Evolutionary conservation across 345 rosid species (phyloP), one percentile per base, ranked within the genome.

Genomic region (Aurinia saxatilis): DNA sequence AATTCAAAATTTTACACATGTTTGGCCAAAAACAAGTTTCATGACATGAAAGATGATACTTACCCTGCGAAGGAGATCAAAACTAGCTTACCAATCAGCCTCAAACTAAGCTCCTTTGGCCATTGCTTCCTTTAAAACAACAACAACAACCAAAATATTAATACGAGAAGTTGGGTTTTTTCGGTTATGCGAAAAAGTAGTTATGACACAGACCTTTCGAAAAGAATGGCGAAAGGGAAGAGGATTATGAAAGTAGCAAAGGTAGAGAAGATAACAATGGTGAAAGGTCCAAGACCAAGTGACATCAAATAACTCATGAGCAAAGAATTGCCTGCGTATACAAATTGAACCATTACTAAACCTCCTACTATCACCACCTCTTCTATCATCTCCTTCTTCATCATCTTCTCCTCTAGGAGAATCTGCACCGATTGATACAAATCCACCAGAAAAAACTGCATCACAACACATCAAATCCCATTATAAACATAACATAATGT

Each of bases 1-100:
- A n/a, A n/a, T 57, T 18, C n/a, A 47, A 40, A 33, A 48, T 33
- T 54, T 16, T 11, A 29, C 1, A 46, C n/a, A 3, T 34, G 15
- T 23, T 38, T 10, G 2, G 29, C 9, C 6, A 12, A 11, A 13
- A 15, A 13, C 0, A 30, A 19, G 14, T 18, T 21, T 21, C 25
- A 53, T n/a, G 8, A 17, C 1, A 66, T 37, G 34, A 44, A 73
- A 33, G 33, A 47, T 31, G 29, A 17, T 34, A 29, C 75, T 60
- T 81, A 90, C 99, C 99, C 96, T 71, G 77, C 80, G 63, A 88
- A 77, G 67, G 98, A 69, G 68, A 90, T 81, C 48, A 86, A 68
- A 75, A 86, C 68, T 37, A 93, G 73, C 75, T 84, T 95, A 67
- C 76, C 61, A 21, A 73, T 40, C 71, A 90, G 77, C 76, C 80